Evolutionary conservation across 306 rosid genomes (phyloP).

Genomic region (Nissolia schottii): DNA sequence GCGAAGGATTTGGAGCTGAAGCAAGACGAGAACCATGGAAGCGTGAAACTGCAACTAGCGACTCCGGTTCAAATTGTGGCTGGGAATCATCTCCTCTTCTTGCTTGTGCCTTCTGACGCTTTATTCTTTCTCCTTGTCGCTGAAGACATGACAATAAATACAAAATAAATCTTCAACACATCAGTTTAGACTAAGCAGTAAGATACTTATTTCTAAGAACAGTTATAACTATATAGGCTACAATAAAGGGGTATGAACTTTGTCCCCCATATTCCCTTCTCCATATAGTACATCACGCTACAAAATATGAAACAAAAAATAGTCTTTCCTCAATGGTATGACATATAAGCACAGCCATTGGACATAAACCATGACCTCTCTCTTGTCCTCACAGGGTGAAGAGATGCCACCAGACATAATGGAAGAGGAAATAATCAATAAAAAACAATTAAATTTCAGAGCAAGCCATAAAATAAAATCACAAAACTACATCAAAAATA

Average conservation of each 20-base stretch:
- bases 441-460: neutral
- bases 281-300: neutral
- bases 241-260: neutral
- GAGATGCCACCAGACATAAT: neutral
- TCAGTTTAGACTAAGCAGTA: neutral
- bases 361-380: neutral
- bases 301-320: neutral
- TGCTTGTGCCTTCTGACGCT: conserved; percentile 71
- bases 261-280: neutral
- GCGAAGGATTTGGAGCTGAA: conserved; percentile 75
- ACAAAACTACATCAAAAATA: conserved; percentile 10
- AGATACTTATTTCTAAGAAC: neutral
- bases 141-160: conserved; percentile 25
- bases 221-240: conserved; percentile 1
- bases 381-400: neutral
- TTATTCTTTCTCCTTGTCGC: conserved; percentile 85
- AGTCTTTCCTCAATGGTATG: neutral
- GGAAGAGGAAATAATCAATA: neutral
- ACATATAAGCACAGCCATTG: neutral
- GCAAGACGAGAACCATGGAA: conserved; percentile 95
- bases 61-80: conserved; percentile 72
- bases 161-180: neutral
- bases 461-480: neutral
- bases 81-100: conserved; percentile 78
- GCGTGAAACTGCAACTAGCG: conserved; percentile 68